Evolutionary conservation across 768 basidiomycete species (phyloP).

Genomic region (Boletus subcaerulescens): DNA sequence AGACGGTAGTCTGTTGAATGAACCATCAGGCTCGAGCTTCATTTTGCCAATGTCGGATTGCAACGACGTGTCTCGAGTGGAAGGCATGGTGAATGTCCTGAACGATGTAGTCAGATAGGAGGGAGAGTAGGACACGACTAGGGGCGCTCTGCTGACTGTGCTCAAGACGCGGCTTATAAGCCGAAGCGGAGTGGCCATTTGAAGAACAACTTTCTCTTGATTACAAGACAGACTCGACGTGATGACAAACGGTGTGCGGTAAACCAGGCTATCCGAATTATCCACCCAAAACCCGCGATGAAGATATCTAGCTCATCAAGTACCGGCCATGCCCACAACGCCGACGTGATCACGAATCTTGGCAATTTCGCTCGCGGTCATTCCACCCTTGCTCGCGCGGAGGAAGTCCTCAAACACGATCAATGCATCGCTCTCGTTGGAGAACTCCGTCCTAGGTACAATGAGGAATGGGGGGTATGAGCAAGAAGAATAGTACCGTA

Average conservation of each 20-base stretch:
- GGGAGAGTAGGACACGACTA: neutral
- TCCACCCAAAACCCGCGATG: conserved; percentile 2
- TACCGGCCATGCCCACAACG: conserved; percentile 85
- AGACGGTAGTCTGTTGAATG: conserved; percentile 56
- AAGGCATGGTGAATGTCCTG: conserved; percentile 25
- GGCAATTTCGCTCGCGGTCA: conserved; percentile 86
- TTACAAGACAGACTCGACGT: no score
- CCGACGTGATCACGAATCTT: conserved; percentile 88
- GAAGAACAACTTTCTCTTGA: conserved; percentile 7
- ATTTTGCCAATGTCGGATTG: conserved; percentile 55
- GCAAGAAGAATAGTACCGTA: conserved; percentile 40
- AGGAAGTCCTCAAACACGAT: conserved; percentile 86
- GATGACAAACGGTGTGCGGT: conserved; percentile 16
- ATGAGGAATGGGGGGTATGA: neutral
- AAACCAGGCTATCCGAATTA: neutral
- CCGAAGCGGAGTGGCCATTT: conserved; percentile 13
- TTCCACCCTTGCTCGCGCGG: conserved; percentile 70
- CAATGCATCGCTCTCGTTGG: conserved; percentile 59
- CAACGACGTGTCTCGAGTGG: conserved; percentile 30
- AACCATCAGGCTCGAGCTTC: conserved; percentile 56
- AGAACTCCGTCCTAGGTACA: conserved; percentile 54
- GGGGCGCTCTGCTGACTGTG: conserved; percentile 1
- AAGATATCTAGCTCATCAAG: conserved; percentile 32
- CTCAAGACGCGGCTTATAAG: conserved; percentile 7
- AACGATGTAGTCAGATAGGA: neutral